Conservation (phyloP, 805 yeast genomes). For the Pichia insulana region DNA sequence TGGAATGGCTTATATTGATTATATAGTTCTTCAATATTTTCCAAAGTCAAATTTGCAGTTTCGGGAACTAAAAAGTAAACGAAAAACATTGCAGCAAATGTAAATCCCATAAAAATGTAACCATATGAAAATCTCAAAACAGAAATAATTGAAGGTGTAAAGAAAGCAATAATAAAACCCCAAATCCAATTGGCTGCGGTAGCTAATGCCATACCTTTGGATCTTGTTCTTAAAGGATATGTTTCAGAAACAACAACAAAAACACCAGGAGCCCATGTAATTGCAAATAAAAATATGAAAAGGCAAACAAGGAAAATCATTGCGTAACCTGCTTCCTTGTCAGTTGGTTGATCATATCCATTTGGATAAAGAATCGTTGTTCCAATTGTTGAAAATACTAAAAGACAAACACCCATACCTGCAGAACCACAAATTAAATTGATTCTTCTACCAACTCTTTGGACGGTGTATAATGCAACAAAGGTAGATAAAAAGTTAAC, state of each 20-base stretch:
- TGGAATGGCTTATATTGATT: conserved; percentile 20
- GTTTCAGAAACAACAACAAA: conserved; percentile 60
- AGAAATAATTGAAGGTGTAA: conserved; percentile 43
- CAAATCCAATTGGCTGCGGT: conserved; percentile 59
- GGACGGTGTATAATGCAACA: conserved; percentile 43
- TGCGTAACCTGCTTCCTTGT: conserved; percentile 45
- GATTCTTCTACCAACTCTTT: conserved; percentile 44
- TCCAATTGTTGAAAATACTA: conserved; percentile 54
- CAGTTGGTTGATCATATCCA: conserved; percentile 31
- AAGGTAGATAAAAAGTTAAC: conserved; percentile 50
- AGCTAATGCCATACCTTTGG: conserved; percentile 56
- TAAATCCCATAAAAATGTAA: conserved; percentile 27
- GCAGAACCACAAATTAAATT: conserved; percentile 41
- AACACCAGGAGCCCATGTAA: conserved; percentile 68
- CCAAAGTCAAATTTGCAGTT: conserved; percentile 46
- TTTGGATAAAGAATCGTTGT: conserved; percentile 36
- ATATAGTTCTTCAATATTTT: conserved; percentile 44
- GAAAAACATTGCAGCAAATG: conserved; percentile 41
- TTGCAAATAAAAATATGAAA: conserved; percentile 57
- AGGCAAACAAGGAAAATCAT: conserved; percentile 60
- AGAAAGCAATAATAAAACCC: conserved; percentile 45
- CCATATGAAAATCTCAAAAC: conserved; percentile 48
- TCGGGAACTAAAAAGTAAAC: conserved; percentile 44
- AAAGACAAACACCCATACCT: conserved; percentile 46
- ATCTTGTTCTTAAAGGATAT: conserved; percentile 57